Evolutionary conservation across 2,329 filamentous ascomycete species (phyloP), one percentile per base, ranked within the genome.

Genomic region (Madurella fahalii): DNA sequence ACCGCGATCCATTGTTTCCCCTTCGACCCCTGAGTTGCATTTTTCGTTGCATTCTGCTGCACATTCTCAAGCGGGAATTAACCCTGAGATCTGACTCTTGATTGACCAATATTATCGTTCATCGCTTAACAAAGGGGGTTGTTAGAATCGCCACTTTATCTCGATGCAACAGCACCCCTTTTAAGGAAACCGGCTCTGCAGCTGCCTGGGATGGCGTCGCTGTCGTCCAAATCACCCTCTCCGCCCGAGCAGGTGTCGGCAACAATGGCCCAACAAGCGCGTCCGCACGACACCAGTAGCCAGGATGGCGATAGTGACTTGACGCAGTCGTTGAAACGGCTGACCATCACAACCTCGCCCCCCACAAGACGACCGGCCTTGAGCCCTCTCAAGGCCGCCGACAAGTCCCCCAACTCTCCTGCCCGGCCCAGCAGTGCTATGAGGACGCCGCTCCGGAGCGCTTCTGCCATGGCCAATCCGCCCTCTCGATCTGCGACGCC

Each of bases 401-500:
- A 67, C 52, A 69, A 67, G n/a, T 72, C 73, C 5, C 73, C 77
- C 8, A 69, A 58, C 43, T 67, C 71, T 13, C 65, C 70, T 60
- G 66, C 49, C 68, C 66, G 67, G 63, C 54, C 71, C 63, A 53
- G 72, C 65, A 60, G 67, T 63, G 58, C 72, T 61, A 58, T 75
- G 68, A 62, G 75, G 66, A 65, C 78, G 66, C 72, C 77, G 63
- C 50, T 78, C 66, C 58, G 67, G 64, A 65, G 64, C 40, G 53
- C 65, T 9, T 62, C 63, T 20, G 57, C 63, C 31, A 60, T 67
- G 54, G 69, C 72, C 17, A 49, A 52, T 8, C 68, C 72, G 13
- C 72, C 73, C 11, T 76, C 78, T 5, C 71, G 75, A 51, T 74
- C 77, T 4, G 70, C 68, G 17, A 80, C 79, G 2, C 80, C 80